phyloP scores from a whole-genome alignment of 768 basidiomycete species.

The Pleurotus salmoneostramineus region DNA sequence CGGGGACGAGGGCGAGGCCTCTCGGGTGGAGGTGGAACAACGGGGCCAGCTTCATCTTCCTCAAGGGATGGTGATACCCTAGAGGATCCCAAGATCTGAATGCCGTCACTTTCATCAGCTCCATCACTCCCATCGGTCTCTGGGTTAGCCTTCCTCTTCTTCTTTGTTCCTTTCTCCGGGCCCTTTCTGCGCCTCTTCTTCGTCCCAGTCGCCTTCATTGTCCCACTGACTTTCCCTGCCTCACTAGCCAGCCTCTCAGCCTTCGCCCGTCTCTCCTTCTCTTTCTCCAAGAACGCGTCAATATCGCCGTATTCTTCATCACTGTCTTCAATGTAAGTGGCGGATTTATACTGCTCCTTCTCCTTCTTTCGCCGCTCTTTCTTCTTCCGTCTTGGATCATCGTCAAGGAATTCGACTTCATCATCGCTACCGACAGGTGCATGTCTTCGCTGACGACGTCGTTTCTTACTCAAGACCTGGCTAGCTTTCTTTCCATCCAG shows the following conservation, averaged over 20 bases:
- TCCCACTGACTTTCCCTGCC: conserved; percentile 37
- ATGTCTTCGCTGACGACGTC: conserved; percentile 45
- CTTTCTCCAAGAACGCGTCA: conserved; percentile 77
- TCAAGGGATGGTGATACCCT: conserved; percentile 7
- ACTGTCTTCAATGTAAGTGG: conserved; percentile 89
- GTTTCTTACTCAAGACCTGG: conserved; percentile 66
- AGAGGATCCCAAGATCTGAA: conserved; percentile 20
- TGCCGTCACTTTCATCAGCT: conserved; percentile 21
- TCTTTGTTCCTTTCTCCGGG: conserved; percentile 25
- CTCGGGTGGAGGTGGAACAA: conserved; percentile 2
- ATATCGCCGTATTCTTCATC: conserved; percentile 82
- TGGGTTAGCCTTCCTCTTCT: conserved; percentile 18
- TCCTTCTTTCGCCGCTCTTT: conserved; percentile 67
- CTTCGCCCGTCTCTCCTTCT: conserved; percentile 57
- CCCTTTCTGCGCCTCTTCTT: conserved; percentile 42
- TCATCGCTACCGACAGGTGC: conserved; percentile 44
- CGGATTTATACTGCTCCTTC: conserved; percentile 70
- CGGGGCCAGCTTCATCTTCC: background rate
- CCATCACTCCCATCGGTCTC: conserved; percentile 16
- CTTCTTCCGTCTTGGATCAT: conserved; percentile 40
- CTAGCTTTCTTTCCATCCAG: conserved; percentile 73
- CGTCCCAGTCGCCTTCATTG: conserved; percentile 51
- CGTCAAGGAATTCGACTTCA: conserved; percentile 30
- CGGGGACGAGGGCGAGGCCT: background rate
- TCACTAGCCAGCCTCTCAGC: conserved; percentile 42